Evolutionary conservation across 2,329 filamentous ascomycete species (phyloP).

Genomic region (Incumbomyces delicatus): DNA sequence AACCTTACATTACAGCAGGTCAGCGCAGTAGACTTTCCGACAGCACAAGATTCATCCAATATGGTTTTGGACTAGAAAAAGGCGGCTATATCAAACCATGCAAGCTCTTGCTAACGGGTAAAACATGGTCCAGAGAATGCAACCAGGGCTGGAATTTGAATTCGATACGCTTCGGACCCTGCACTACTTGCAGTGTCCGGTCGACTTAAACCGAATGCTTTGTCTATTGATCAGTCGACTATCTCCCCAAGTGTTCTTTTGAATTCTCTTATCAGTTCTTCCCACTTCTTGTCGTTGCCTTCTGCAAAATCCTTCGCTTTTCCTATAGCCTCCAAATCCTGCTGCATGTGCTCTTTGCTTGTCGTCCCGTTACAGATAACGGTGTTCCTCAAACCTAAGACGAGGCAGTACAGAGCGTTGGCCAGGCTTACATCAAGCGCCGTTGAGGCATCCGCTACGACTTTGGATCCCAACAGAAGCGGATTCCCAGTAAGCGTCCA

Average conservation of each 20-base stretch:
- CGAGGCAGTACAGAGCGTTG: slow-evolving; percentile 47
- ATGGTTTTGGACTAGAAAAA: too few relatives aligned
- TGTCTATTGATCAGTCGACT: not conserved
- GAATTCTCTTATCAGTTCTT: slow-evolving; percentile 39
- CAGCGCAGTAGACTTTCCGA: too few relatives aligned
- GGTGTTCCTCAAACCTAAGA: slow-evolving; percentile 42
- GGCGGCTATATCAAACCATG: too few relatives aligned
- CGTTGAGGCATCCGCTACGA: slow-evolving; percentile 43
- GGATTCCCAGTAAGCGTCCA: slow-evolving; percentile 55
- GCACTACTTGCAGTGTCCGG: too few relatives aligned
- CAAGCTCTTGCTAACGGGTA: too few relatives aligned
- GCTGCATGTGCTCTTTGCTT: slow-evolving; percentile 40
- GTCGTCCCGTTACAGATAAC: slow-evolving; percentile 50
- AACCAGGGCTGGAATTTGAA: too few relatives aligned
- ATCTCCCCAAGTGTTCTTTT: slow-evolving; percentile 23
- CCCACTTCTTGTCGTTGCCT: slow-evolving; percentile 42
- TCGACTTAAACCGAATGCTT: not conserved
- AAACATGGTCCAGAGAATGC: too few relatives aligned
- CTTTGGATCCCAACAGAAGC: slow-evolving; percentile 34
- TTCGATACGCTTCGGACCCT: too few relatives aligned
- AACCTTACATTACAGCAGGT: too few relatives aligned
- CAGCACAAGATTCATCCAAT: too few relatives aligned
- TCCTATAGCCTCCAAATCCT: slow-evolving; percentile 40
- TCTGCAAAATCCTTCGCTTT: slow-evolving; percentile 35
- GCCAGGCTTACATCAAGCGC: slow-evolving; percentile 32